Percentiles rank a stretch among this genome's conserved stretches.
These are phyloP conservation scores for Lippia alba DNA, from an alignment of 305 asterid species.

Conservation along the genomic window DNA sequence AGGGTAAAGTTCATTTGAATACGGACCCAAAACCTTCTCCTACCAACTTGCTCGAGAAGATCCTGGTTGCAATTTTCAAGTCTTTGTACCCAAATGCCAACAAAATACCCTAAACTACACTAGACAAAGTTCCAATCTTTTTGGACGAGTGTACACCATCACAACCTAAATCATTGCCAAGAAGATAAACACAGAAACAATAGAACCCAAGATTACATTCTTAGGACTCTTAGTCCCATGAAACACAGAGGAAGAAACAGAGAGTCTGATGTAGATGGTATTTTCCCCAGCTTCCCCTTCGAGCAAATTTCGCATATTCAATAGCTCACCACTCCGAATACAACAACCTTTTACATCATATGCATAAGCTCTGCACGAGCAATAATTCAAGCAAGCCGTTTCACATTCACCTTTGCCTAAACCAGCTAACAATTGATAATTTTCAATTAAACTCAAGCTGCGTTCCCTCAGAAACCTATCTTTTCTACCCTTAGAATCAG, in stretches of 20 bases:
- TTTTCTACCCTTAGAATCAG: too few relatives aligned
- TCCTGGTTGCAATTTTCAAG: too few relatives aligned
- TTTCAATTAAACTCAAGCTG: constrained; percentile 40
- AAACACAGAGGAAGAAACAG: background rate
- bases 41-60: too few relatives aligned
- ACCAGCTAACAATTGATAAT: background rate
- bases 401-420: background rate
- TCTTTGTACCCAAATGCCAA: too few relatives aligned
- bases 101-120: too few relatives aligned
- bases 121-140: too few relatives aligned
- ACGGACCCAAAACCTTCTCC: too few relatives aligned
- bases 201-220: constrained; percentile 1
- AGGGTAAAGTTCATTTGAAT: too few relatives aligned
- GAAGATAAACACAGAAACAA: too few relatives aligned
- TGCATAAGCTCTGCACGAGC: background rate
- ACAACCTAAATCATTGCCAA: too few relatives aligned
- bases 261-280: background rate
- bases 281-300: background rate
- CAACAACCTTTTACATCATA: background rate
- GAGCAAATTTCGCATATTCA: background rate
- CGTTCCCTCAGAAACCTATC: constrained; percentile 44
- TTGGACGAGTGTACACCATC: too few relatives aligned
- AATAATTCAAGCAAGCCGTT: background rate
- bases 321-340: background rate
- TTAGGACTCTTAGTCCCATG: background rate